Base-by-base conservation (phyloP, 1,284 basidiomycete genomes). In the Fomes fomentarius region DNA sequence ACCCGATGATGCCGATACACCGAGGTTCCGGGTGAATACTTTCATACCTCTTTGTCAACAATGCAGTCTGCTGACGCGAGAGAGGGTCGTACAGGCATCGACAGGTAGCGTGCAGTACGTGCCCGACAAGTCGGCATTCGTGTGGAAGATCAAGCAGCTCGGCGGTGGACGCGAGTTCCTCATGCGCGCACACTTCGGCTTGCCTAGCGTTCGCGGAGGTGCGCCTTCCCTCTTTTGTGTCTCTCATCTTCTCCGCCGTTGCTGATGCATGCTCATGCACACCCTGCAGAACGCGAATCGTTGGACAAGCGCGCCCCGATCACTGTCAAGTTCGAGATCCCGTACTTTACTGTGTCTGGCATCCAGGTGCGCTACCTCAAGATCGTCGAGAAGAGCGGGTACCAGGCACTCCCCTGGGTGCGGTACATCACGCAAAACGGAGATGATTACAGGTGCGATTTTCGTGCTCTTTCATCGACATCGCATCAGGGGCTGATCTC, bases 351-450 rank as follows among this genome's bases (percentile, higher is more conserved):
- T 0, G 91, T 95, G 1, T 97, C 94, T 0, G 96, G 97, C 9
- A 97, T 98, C 57, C 94, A 97, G 73, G 96, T 98, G 15, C 83
- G 96, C 49, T 98, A 98, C 70, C 79, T 94, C 62, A 99, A 99
- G 76, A 96, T 99, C 50, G 95, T 98, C 1, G 97, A 99, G 74
- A 98, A 99, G 81, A 95, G 92, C 54, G 96, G 95, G 17, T 97
- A 96, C 71, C 93, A 97, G 72, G 94, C 94, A 0, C 73, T 96
- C 54, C 94, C 91, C 3, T 94, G 92, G 92, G 93, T 94, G 54
- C 77, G 91, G 58, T 96, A 96, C 72, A 96, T 97, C 64, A 96
- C 93, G 3, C 91, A 96, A 75, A 94, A 97, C 64, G 96, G 96
- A 17, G 96, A 98, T 69, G 96, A 98, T 71, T 97, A 98, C 69